These are phyloP conservation scores for Sarocladium kiliense DNA, from an alignment of 2,329 filamentous ascomycete genomes.

Conservation along the genomic window DNA sequence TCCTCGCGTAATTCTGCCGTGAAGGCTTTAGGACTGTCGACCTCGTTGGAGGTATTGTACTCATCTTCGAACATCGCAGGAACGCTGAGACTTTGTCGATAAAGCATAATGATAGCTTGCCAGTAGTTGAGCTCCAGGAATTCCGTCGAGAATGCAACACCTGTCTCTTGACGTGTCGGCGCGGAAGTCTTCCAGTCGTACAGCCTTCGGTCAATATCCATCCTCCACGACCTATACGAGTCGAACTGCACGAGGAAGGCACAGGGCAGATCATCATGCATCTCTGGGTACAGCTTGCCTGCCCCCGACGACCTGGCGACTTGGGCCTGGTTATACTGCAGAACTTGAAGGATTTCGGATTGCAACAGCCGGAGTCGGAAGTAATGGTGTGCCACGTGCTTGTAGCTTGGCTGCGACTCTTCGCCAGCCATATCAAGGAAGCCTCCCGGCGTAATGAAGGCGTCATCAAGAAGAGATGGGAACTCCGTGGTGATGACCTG, in stretches of 20 bases:
- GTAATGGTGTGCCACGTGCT: constrained; percentile 87
- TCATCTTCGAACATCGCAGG: constrained; percentile 81
- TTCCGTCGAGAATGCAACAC: constrained; percentile 82
- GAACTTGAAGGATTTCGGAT: constrained; percentile 89
- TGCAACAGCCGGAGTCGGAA: constrained; percentile 83
- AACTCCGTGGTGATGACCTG: constrained; percentile 95
- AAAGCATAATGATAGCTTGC: constrained; percentile 95
- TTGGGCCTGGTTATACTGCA: constrained; percentile 88
- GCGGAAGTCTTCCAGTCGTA: constrained; percentile 83
- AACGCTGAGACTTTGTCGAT: constrained; percentile 83
- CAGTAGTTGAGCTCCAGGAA: constrained; percentile 96
- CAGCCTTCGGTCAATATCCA: constrained; percentile 77
- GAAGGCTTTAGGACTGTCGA: constrained; percentile 57
- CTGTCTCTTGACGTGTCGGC: constrained; percentile 71
- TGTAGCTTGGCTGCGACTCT: constrained; percentile 70
- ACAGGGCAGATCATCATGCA: constrained; percentile 73
- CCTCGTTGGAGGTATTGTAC: constrained; percentile 59
- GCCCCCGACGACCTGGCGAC: constrained; percentile 63
- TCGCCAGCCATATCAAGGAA: constrained; percentile 57
- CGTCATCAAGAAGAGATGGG: constrained; percentile 81
- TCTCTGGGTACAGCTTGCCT: constrained; percentile 62
- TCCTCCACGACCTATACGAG: constrained; percentile 83
- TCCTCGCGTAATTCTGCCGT: constrained; percentile 66
- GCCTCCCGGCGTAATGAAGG: constrained; percentile 76
- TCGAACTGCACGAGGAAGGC: constrained; percentile 81